These are phyloP conservation scores for Phytophthora citricola DNA, from an alignment of 352 stramenopile genomes.

Conservation along the genomic window DNA sequence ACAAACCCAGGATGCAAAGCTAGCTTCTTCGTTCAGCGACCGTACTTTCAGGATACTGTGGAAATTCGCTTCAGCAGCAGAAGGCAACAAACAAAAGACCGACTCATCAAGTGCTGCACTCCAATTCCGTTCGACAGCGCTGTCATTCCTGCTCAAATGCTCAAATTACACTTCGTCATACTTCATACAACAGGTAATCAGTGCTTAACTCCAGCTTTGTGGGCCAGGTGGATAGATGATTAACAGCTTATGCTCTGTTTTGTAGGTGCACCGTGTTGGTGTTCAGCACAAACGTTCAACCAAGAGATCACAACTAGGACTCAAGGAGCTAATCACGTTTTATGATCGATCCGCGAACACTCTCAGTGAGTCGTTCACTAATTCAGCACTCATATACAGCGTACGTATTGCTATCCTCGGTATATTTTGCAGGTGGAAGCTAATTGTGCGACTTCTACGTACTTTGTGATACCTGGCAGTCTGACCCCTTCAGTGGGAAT, in stretches of 20 bases:
- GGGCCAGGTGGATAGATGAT: not conserved
- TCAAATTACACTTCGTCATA: constrained; percentile 66
- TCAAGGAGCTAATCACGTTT: constrained; percentile 43
- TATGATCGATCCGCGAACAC: constrained; percentile 45
- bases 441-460: constrained; percentile 3
- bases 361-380: constrained; percentile 21
- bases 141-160: constrained; percentile 75
- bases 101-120: constrained; percentile 35
- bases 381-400: constrained; percentile 28
- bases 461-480: constrained; percentile 31
- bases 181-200: constrained; percentile 63
- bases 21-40: constrained; percentile 67
- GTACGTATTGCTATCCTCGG: constrained; percentile 26
- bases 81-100: constrained; percentile 27
- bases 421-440: constrained; percentile 3
- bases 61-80: constrained; percentile 60
- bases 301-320: constrained; percentile 34
- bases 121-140: constrained; percentile 48
- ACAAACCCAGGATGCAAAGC: constrained; percentile 51
- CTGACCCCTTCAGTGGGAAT: constrained; percentile 58
- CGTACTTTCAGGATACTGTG: constrained; percentile 74
- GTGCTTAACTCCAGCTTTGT: too few relatives aligned
- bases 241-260: constrained; percentile 3
- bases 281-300: constrained; percentile 64
- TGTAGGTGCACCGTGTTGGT: constrained; percentile 65